Evolutionary conservation across 768 basidiomycete genomes (phyloP), one percentile per base, ranked within the genome.

Genomic region (Amanita rubescens): DNA sequence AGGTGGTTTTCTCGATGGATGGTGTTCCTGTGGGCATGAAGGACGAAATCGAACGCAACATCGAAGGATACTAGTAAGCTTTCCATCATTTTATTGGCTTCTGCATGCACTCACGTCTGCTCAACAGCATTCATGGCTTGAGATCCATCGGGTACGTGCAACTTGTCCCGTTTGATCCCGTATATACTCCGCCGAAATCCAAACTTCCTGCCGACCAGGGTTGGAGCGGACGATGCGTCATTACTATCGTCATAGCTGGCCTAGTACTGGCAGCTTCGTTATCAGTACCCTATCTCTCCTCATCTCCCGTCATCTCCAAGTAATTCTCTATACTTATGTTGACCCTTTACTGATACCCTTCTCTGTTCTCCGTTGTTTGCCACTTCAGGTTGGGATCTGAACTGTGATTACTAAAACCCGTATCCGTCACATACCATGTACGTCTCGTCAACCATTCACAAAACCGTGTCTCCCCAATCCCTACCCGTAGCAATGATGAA

Each of bases 91-190:
- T 58, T 27, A 30, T 37, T 10, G 19, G n/a, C 10, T 46, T 37
- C 30, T 34, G 19, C 39, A 34, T 39, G 15, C 47, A 15, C 25
- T 45, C 22, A 47, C 30, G 7, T 60, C 30, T 25, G 44, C 53
- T 45, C 45, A 44, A 22, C 62, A 92, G 90, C 59, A 78, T 93
- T 58, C 85, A 84, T 60, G 89, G 90, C 41, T 78, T 93, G 68
- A 91, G 90, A 71, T 86, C 88, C 58, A 90, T 90, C 58, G 90
- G 90, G 90, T 93, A 90, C 81, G 90, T 91, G 70, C 79, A 80
- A 56, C 73, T 89, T 59, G 67, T 77, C 65, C 71, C 70, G 63
- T 70, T 76, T 58, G 63, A 73, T 52, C 72, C 71, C 60, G 64
- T 71, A 56, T 69, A 68, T 60, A 64, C 24, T 19, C n/a, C 38